A percentile compares a stretch with the other conserved stretches of the same genome.
phyloP scores from a whole-genome alignment of 495 filamentous ascomycete species.

The Xylaria palmicola region DNA sequence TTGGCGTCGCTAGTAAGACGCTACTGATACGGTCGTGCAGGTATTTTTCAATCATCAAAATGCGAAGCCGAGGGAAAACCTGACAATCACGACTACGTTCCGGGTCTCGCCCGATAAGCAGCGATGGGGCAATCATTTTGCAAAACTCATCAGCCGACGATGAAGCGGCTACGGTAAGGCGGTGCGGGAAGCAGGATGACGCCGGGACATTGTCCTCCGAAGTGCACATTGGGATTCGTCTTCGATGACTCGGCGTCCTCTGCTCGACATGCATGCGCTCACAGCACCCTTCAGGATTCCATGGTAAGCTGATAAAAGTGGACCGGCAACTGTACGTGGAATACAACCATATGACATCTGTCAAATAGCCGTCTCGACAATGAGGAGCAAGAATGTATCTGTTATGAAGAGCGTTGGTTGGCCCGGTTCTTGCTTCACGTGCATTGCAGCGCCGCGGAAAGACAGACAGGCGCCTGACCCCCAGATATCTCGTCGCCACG shows the following conservation, averaged over 20 bases:
- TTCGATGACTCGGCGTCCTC: neutral
- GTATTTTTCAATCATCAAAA: too few species aligned
- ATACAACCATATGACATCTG: neutral
- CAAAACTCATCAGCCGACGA: neutral
- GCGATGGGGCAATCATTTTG: neutral
- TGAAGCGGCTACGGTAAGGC: neutral
- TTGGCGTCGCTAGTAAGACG: too few species aligned
- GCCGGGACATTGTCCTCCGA: neutral
- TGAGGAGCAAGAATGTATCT: neutral
- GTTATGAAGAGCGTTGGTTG: neutral
- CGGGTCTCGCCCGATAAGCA: too few species aligned
- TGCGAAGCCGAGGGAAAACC: too few species aligned
- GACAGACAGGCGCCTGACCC: too few species aligned
- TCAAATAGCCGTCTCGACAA: neutral
- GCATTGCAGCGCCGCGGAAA: neutral
- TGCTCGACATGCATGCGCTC: neutral
- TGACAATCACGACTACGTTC: too few species aligned
- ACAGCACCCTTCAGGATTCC: neutral
- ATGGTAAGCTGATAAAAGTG: conserved; percentile 1
- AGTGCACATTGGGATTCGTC: neutral
- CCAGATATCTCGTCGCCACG: conserved; percentile 7
- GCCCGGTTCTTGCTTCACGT: neutral
- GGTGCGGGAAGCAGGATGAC: conserved; percentile 2
- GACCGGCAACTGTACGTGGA: neutral
- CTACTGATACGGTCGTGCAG: too few species aligned